phyloP scores from a whole-genome alignment of 164 flowering plant genomes.

The Vitis amurensis region DNA sequence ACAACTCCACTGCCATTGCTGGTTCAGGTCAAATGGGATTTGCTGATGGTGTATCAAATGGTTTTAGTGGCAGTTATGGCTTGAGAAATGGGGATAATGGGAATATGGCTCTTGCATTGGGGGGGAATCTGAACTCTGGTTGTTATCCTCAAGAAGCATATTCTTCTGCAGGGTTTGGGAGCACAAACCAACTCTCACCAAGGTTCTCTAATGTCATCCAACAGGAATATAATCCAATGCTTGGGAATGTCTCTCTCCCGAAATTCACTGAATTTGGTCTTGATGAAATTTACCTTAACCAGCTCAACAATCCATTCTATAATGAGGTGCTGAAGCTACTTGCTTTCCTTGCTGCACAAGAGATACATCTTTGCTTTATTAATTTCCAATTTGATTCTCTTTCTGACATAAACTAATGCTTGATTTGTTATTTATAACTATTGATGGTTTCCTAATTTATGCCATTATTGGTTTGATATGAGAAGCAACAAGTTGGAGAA shows the following conservation, averaged over 20 bases:
- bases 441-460: too few relatives aligned
- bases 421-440: neutral
- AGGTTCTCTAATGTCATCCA: neutral
- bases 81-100: neutral
- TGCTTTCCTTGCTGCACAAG: neutral
- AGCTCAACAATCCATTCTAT: neutral
- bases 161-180: neutral
- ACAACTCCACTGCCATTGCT: neutral
- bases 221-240: neutral
- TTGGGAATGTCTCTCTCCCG: neutral
- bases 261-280: neutral
- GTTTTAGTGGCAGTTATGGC: neutral
- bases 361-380: neutral
- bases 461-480: neutral
- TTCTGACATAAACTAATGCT: neutral
- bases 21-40: neutral
- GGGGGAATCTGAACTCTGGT: neutral
- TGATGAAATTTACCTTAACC: neutral
- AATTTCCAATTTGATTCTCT: neutral
- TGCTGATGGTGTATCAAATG: too few relatives aligned
- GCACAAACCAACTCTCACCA: neutral
- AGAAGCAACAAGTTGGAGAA: slow-evolving; percentile 9
- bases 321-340: neutral
- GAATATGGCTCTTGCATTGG: neutral
- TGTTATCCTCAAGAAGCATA: slow-evolving; percentile 3